Conservation (phyloP, 148 eudicot genomes). For the Dysphania ambrosioides region DNA sequence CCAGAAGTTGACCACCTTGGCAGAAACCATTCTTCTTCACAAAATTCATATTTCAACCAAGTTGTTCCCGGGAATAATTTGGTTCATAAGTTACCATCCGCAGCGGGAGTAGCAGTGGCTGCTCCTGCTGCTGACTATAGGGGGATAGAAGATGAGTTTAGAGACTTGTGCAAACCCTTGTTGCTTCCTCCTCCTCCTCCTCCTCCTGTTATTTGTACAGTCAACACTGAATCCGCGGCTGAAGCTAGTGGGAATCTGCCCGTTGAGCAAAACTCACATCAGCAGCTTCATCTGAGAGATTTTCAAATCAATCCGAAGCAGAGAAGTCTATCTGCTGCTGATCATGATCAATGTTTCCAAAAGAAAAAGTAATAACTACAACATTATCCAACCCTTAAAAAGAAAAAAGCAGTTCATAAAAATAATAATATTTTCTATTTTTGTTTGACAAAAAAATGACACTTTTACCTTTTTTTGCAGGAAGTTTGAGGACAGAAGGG, state of each 20-base stretch:
- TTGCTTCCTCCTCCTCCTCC: neutral
- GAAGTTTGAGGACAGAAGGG: slow-evolving; percentile 44
- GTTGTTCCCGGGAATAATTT: neutral
- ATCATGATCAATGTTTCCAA: neutral
- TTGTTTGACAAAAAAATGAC: neutral
- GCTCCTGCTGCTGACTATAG: neutral
- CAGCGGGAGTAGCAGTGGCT: neutral
- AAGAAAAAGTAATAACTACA: slow-evolving; percentile 15
- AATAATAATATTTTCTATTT: too few species aligned
- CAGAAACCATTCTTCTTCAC: neutral
- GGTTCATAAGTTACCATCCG: neutral
- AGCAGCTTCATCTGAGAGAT: neutral
- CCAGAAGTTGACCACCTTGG: neutral
- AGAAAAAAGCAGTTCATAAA: too few species aligned
- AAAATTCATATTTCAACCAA: neutral
- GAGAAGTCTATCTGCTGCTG: neutral
- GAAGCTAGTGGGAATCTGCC: neutral
- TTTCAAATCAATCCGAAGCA: neutral
- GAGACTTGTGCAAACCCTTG: slow-evolving; percentile 4
- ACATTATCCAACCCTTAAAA: too few species aligned
- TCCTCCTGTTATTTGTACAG: neutral
- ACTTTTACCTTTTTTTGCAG: slow-evolving; percentile 24
- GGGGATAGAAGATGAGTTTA: slow-evolving; percentile 21
- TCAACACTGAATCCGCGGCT: neutral
- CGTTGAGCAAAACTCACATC: neutral